Evolutionary conservation across 2,329 filamentous ascomycete genomes (phyloP).

Genomic region (Colletotrichum tanaceti): DNA sequence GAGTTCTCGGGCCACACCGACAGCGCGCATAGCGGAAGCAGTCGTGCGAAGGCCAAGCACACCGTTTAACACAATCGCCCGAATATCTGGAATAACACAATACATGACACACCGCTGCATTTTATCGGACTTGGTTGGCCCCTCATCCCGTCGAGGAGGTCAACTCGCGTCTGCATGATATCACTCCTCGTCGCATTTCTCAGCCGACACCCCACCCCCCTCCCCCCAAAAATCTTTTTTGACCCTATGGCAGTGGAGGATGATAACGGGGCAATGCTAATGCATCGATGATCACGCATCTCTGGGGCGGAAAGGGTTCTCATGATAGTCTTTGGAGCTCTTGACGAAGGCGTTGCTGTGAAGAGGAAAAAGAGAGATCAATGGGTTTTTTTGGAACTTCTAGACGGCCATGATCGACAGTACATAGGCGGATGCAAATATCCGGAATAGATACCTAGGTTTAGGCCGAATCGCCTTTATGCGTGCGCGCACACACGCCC

Average conservation of each 20-base stretch:
- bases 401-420: slow-evolving; percentile 40
- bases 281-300: slow-evolving; percentile 40
- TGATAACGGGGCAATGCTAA: slow-evolving; percentile 31
- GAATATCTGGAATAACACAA: slow-evolving; percentile 16
- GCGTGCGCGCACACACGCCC: background rate
- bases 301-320: slow-evolving; percentile 39
- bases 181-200: slow-evolving; percentile 37
- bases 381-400: slow-evolving; percentile 29
- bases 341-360: slow-evolving; percentile 41
- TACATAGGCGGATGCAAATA: slow-evolving; percentile 40
- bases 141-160: slow-evolving; percentile 25
- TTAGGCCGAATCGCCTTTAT: slow-evolving; percentile 29
- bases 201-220: slow-evolving; percentile 32
- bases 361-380: slow-evolving; percentile 33
- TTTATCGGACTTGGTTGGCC: slow-evolving; percentile 26
- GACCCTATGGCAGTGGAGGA: slow-evolving; percentile 26
- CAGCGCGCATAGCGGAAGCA: slow-evolving; percentile 91
- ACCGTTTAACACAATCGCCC: slow-evolving; percentile 68
- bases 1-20: slow-evolving; percentile 99
- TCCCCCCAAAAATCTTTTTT: slow-evolving; percentile 28
- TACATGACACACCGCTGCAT: slow-evolving; percentile 32
- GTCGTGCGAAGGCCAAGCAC: slow-evolving; percentile 95
- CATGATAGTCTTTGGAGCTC: slow-evolving; percentile 39
- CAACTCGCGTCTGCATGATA: slow-evolving; percentile 30
- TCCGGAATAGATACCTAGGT: slow-evolving; percentile 42